phyloP scores from a whole-genome alignment of 305 asterid species.

The Plantago lanceolata region DNA sequence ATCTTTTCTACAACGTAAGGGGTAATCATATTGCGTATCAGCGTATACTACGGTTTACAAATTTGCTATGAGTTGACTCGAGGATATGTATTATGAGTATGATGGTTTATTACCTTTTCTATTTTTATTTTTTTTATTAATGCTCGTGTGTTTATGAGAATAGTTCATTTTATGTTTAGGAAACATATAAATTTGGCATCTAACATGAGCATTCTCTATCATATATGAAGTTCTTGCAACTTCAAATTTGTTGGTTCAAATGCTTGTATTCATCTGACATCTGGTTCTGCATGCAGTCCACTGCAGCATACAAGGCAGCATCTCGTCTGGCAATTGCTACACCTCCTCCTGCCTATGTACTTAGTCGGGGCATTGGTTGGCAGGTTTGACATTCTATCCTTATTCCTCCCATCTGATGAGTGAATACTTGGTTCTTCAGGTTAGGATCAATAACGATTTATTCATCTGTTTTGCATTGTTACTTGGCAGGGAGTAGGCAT shows the following conservation, averaged over 20 bases:
- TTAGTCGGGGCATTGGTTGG: slow-evolving; percentile 99
- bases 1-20: too few relatives aligned
- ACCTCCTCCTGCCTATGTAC: slow-evolving; percentile 97
- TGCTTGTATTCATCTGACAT: slow-evolving; percentile 1
- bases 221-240: background rate
- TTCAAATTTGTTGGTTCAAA: slow-evolving; percentile 4
- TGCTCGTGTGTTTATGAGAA: too few relatives aligned
- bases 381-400: slow-evolving; percentile 37
- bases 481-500: slow-evolving; percentile 82
- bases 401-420: too few relatives aligned
- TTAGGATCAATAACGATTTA: too few relatives aligned
- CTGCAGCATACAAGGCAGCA: slow-evolving; percentile 93
- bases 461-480: background rate
- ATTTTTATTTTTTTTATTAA: too few relatives aligned
- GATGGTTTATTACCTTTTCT: too few relatives aligned
- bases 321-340: slow-evolving; percentile 98
- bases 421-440: too few relatives aligned
- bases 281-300: slow-evolving; percentile 51
- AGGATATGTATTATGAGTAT: too few relatives aligned
- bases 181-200: background rate
- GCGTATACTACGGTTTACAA: too few relatives aligned
- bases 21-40: too few relatives aligned
- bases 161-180: background rate
- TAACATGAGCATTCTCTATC: background rate
- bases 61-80: too few relatives aligned